Base-by-base conservation (phyloP, 108 stramenopile species). In the Tribonema minus region DNA sequence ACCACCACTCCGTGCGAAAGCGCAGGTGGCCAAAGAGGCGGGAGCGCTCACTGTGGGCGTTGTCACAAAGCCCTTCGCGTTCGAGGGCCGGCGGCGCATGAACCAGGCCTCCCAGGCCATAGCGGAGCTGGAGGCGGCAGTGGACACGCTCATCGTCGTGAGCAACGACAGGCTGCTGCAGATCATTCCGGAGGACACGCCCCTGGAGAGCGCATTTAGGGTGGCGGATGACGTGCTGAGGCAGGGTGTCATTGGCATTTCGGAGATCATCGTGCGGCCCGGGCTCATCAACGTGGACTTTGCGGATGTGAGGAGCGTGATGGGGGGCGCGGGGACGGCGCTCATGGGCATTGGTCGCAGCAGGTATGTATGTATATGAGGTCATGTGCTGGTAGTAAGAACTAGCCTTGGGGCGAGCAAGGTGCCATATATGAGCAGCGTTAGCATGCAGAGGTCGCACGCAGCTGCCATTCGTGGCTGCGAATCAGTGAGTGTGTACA, bases 281-380 rank as follows among this genome's bases (percentile, higher is more conserved):
- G 91, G 91, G 37, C 64, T 91, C 34, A 85, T 91, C 81, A 91
- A 91, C 77, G 89, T 91, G 6, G 91, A 91, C 74, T 91, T 91
- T 61, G 91, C 91, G 6, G 91, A 91, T 79, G 89, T 91, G 20
- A 81, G 89, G 29, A 63, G 87, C 20, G 75, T 76, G 23, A 76
- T 76, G 75, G 75, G 67, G 0, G 67, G 59, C 32, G 90, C 90
- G 3, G 91, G 91, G 23, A 90, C 86, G 9, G 90, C 89, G 9
- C 76, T 91, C 65, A 90, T 91, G 90, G 91, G 91, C 26, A 88
- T 90, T 39, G 91, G 91, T 5, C 81, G 86, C 25, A 88, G 89
- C 9, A 78, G 37, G 12, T n/a, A n/a, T n/a, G n/a, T n/a, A n/a
- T n/a, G n/a, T n/a, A n/a, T n/a, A n/a, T n/a, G n/a, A n/a, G n/a